phyloP scores from a whole-genome alignment of 495 filamentous ascomycete genomes.

The Delitschia confertaspora region DNA sequence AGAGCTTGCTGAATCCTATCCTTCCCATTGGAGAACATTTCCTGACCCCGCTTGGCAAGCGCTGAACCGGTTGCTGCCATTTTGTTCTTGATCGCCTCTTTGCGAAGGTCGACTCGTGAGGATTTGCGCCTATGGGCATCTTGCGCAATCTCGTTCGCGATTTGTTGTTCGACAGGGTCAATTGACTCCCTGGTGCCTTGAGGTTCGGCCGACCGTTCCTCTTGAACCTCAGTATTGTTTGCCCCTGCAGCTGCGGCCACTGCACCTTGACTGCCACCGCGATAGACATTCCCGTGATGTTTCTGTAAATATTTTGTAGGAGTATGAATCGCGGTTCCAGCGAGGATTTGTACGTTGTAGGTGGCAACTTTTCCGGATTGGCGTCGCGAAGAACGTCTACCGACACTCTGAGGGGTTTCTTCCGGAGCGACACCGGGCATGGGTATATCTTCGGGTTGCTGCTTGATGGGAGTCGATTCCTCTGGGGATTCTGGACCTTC shows the following conservation, averaged over 20 bases:
- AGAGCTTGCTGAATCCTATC: not conserved
- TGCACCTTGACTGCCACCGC: constrained; percentile 8
- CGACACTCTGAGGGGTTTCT: constrained; percentile 4
- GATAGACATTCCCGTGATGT: constrained; percentile 29
- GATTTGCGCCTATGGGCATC: too few species aligned
- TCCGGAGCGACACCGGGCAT: constrained; percentile 14
- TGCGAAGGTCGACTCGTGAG: too few species aligned
- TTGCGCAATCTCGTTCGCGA: constrained; percentile 14
- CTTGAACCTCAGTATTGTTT: not conserved
- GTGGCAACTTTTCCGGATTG: constrained; percentile 20
- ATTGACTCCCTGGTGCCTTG: constrained; percentile 22
- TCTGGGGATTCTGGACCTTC: not conserved
- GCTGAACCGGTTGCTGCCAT: too few species aligned
- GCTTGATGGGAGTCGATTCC: not conserved
- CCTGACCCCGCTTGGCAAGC: constrained; percentile 7
- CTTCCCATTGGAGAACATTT: too few species aligned
- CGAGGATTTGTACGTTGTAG: constrained; percentile 33
- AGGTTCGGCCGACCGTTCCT: constrained; percentile 22
- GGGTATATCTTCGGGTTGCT: constrained; percentile 3
- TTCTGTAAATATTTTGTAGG: constrained; percentile 20
- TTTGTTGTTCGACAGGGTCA: constrained; percentile 12
- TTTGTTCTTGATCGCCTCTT: too few species aligned
- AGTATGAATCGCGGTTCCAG: constrained; percentile 29
- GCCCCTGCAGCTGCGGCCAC: not conserved
- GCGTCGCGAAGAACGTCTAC: constrained; percentile 20